A percentile compares a stretch with the other conserved stretches of the same genome.
Evolutionary conservation across 352 stramenopile species (phyloP).

Genomic region (Pythium rhizo-oryzae): DNA sequence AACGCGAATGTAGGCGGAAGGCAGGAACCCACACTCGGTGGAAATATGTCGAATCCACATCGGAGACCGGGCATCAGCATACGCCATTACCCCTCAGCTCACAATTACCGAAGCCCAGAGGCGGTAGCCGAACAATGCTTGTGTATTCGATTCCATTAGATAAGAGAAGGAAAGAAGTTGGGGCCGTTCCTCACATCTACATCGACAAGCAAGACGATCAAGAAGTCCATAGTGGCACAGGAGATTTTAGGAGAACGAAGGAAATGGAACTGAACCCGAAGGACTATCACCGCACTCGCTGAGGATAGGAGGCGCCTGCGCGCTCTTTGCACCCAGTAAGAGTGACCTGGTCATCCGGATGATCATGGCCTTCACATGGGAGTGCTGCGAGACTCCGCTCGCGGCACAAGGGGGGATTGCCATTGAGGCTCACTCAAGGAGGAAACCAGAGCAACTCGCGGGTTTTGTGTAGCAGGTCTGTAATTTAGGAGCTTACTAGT

Average conservation of each 20-base stretch:
- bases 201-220: conserved; percentile 20
- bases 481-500: no score
- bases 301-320: conserved; percentile 28
- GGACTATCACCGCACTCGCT: conserved; percentile 33
- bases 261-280: conserved; percentile 11
- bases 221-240: conserved; percentile 22
- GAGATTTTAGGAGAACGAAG: conserved; percentile 25
- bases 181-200: conserved; percentile 2
- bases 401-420: conserved; percentile 8
- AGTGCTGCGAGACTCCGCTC: conserved; percentile 23
- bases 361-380: conserved; percentile 34
- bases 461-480: no score
- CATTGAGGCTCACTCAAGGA: conserved; percentile 28
- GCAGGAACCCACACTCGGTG: neutral
- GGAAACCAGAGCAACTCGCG: no score
- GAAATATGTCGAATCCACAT: conserved; percentile 23
- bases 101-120: conserved; percentile 22
- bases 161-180: no score
- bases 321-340: conserved; percentile 30
- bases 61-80: conserved; percentile 17
- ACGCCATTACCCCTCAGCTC: conserved; percentile 20
- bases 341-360: conserved; percentile 34
- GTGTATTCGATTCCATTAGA: no score
- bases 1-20: no score
- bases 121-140: conserved; percentile 15